Base-by-base conservation (phyloP, 148 eudicot species). In the Mesembryanthemum crystallinum region DNA sequence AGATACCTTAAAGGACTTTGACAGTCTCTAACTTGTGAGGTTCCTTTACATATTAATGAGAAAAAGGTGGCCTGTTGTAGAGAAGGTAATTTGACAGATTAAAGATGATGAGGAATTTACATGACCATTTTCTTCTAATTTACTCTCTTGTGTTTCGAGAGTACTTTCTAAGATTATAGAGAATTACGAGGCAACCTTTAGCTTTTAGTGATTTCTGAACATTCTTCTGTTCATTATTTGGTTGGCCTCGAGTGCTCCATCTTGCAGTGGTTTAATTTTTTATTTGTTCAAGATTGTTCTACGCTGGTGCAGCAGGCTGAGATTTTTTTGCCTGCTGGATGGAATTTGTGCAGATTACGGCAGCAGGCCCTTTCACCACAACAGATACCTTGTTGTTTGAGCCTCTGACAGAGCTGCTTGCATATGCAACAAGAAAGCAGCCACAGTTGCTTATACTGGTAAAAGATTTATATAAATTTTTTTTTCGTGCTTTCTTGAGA, bases 321-420 rank as follows among this genome's bases (percentile, higher is more conserved):
- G 58, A 42, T 64, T 25, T 5, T 43, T 69, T 52, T 70, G 24
- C 66, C 6, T 66, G 49, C 71, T 60, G 24, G 71, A 8, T 73
- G 45, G 1, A 55, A 73, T 77, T 13, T 83, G 55, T 33, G 73
- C 92, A 96, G 98, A 84, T 96, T 70, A 79, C 92, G 73, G 99
- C 99, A 68, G 90, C 93, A 69, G 99, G 99, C 51, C 99, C 99
- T 73, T 96, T 86, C 76, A 92, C 97, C 67, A 93, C 99, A 55
- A 83, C 87, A 67, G 99, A 96, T 81, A 96, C 92, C 77, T 85
- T 92, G 73, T 82, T 91, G 63, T 96, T 96, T 77, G 97, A 96
- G 85, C 99, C 99, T 78, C 83, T 96, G 37, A 71, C 77, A 68
- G 99, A 96, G 77, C 82, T 96, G 75, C 89, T 96, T 65, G 90